A percentile compares a stretch with the other conserved stretches of the same genome.
phyloP scores from a whole-genome alignment of 73 alveolate species.

The Durusdinium trenchii region DNA sequence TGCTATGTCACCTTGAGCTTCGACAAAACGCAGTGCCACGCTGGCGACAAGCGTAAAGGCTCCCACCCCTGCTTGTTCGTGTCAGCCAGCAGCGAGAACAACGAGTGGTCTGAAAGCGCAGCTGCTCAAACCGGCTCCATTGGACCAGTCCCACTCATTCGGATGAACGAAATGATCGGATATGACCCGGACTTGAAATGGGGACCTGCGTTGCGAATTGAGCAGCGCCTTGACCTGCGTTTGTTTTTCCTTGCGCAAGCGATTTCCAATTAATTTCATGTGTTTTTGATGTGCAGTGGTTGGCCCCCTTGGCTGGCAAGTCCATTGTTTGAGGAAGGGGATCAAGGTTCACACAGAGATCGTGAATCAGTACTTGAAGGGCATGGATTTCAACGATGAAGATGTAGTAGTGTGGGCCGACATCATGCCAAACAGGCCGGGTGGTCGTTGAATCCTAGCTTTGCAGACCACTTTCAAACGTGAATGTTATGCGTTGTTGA shows the following conservation, averaged over 20 bases:
- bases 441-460: neutral
- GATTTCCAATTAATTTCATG: too few relatives aligned
- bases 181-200: neutral
- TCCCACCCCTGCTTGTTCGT: neutral
- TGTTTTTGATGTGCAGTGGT: neutral
- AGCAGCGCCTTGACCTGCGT: neutral
- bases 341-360: neutral
- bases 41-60: neutral
- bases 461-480: too few relatives aligned
- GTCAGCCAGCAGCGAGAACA: neutral
- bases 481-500: too few relatives aligned
- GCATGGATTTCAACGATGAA: neutral
- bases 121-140: neutral
- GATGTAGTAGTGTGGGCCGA: neutral
- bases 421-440: slow-evolving; percentile 17
- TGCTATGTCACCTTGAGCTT: neutral
- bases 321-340: neutral
- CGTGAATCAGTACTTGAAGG: neutral
- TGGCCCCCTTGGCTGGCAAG: neutral
- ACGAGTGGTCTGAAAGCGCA: neutral
- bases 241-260: neutral
- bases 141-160: neutral
- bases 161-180: neutral
- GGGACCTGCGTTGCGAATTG: neutral
- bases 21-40: neutral